phyloP scores from a whole-genome alignment of 208 protist species.

The Lotmaria passim region DNA sequence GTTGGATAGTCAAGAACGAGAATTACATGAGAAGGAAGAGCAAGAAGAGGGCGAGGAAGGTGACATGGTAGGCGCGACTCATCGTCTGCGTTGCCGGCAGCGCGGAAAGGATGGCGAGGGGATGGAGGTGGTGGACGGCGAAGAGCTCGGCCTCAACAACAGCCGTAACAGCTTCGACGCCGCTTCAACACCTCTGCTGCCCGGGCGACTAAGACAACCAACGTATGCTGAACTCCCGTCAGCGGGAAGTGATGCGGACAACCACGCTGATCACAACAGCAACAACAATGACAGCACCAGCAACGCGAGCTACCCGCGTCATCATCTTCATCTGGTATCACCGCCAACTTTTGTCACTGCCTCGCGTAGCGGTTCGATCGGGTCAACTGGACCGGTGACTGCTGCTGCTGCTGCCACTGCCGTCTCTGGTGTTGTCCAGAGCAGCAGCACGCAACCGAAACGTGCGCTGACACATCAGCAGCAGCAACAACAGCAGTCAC shows the following conservation, averaged over 20 bases:
- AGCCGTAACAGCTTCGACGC: neutral
- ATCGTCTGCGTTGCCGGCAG: neutral
- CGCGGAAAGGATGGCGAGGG: neutral
- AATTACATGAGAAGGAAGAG: neutral
- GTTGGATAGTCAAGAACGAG: neutral
- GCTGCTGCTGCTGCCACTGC: neutral
- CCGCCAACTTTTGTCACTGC: neutral
- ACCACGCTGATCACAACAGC: neutral
- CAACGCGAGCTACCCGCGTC: slow-evolving; percentile 9
- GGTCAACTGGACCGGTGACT: neutral
- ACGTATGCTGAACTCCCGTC: too few species aligned
- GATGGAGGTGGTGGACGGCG: neutral
- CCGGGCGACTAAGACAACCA: too few species aligned
- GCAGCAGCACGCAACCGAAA: neutral
- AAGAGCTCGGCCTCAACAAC: neutral
- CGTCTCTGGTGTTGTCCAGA: neutral
- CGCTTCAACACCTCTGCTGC: neutral
- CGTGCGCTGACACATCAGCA: neutral
- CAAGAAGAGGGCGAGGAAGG: neutral
- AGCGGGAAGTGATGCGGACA: neutral
- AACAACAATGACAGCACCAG: neutral
- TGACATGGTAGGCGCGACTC: neutral
- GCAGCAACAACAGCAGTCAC: slow-evolving; percentile 3
- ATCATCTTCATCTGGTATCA: neutral
- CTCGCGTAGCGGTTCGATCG: neutral